Percentiles rank a stretch among this genome's conserved stretches.
Conservation (phyloP, 345 rosid species). For the Excoecaria cochinchinensis region DNA sequence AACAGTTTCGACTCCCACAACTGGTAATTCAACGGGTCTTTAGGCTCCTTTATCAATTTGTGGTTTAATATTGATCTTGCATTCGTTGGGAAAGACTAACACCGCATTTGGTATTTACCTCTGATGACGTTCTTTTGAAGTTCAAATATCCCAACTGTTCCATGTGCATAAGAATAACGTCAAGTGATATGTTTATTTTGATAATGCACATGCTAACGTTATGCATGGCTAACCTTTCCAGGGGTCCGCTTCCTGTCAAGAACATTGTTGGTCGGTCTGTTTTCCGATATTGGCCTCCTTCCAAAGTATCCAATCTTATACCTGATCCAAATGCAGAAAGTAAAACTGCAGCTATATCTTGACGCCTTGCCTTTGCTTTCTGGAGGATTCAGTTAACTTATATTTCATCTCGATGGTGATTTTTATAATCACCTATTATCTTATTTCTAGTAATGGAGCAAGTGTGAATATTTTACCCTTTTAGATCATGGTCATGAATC, state of each 20-base stretch:
- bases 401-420: not conserved
- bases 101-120: not conserved
- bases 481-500: conserved; percentile 13
- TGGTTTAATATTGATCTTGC: conserved; percentile 1
- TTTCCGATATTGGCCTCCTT: conserved; percentile 44
- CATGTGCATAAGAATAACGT: not conserved
- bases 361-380: conserved; percentile 26
- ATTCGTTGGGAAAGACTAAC: not conserved
- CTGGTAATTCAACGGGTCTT: conserved; percentile 52
- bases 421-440: not conserved
- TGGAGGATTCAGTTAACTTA: conserved; percentile 3
- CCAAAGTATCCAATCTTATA: conserved; percentile 55
- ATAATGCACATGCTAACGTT: not conserved
- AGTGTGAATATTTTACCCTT: conserved; percentile 13
- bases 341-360: conserved; percentile 44
- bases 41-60: not conserved
- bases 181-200: not conserved
- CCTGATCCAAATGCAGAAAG: conserved; percentile 31
- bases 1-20: conserved; percentile 86
- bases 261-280: conserved; percentile 43
- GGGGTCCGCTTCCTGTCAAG: conserved; percentile 47
- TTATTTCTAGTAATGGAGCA: conserved; percentile 20
- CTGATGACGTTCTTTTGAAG: not conserved
- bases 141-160: not conserved
- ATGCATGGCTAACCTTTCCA: not conserved